Base-by-base conservation (phyloP, 1,284 basidiomycete genomes). In the Inonotus hispidus region DNA sequence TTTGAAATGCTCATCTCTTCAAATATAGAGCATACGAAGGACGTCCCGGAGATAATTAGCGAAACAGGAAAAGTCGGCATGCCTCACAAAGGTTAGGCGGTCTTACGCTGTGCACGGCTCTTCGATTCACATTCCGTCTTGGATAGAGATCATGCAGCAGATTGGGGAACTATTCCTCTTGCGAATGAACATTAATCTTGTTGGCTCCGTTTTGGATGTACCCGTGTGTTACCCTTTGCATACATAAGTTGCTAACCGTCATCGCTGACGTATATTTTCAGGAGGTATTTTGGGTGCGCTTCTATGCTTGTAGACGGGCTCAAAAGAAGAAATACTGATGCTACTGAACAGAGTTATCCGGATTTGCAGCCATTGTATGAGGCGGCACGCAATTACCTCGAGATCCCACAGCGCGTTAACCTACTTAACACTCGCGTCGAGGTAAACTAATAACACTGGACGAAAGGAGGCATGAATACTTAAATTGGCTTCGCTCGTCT, bases 1-100 rank as follows among this genome's bases (percentile, higher is more conserved):
- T 95, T 95, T 68, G 95, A 98, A 75, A 92, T 93, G 60, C 82
- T 96, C 56, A 95, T 98, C 68, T 92, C 92, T 39, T 85, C 86
- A 25, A 97, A 94, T 32, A 97, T 98, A 68, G 95, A 97, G 72
- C 92, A 95, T 71, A 98, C 95, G 2, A 97, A 97, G 71, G 93
- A 97, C 72, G 94, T 98, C 60, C 95, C 95, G 29, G 93, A 95
- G 73, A 85, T 88, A 63, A 92, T 98, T 60, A 93, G 92, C 61
- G 92, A 95, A 72, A 95, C 92, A 4, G 95, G 95, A 19, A 95
- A 97, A 75, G 95, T 98, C 66, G 90, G 89, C 41, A 93, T 95
- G 81, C 83, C 85, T 63, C 84, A 87, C 70, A 87, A 88, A 79
- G 85, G 87, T 86, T 23, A 46, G 19, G 41, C 66, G 32, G 27